These are phyloP conservation scores for Talaromyces sp. DNA, from an alignment of 2,329 filamentous ascomycete species.

Conservation along the genomic window DNA sequence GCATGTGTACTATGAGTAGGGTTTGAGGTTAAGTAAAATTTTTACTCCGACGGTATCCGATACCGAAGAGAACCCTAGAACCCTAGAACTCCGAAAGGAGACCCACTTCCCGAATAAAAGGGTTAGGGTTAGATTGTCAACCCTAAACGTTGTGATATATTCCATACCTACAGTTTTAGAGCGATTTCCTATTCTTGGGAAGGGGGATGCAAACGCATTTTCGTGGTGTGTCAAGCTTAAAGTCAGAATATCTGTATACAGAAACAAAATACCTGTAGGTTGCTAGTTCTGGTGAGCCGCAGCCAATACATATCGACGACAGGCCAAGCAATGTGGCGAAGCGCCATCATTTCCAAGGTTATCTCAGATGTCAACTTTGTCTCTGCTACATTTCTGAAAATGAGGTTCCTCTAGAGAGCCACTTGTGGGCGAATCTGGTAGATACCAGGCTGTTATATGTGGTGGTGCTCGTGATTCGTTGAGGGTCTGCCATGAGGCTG, in stretches of 20 bases:
- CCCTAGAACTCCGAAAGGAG: not conserved
- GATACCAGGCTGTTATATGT: not conserved
- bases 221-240: too few relatives aligned
- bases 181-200: not conserved
- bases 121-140: not conserved
- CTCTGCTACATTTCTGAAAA: not conserved
- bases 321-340: too few relatives aligned
- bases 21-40: not conserved
- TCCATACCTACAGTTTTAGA: too few relatives aligned
- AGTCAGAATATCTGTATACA: not conserved
- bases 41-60: slow-evolving; percentile 9
- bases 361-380: not conserved
- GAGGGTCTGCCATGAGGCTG: not conserved
- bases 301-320: not conserved
- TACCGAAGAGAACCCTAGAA: not conserved
- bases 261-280: not conserved
- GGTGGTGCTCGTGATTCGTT: not conserved
- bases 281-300: not conserved
- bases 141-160: not conserved
- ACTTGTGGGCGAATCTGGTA: not conserved
- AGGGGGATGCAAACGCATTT: not conserved
- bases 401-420: not conserved
- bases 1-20: not conserved
- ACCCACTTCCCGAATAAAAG: not conserved
- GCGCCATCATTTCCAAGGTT: not conserved